A percentile compares a stretch with the other conserved stretches of the same genome.
These are phyloP conservation scores for Kwoniella dendrophila DNA, from an alignment of 768 basidiomycete genomes.

Conservation along the genomic window DNA sequence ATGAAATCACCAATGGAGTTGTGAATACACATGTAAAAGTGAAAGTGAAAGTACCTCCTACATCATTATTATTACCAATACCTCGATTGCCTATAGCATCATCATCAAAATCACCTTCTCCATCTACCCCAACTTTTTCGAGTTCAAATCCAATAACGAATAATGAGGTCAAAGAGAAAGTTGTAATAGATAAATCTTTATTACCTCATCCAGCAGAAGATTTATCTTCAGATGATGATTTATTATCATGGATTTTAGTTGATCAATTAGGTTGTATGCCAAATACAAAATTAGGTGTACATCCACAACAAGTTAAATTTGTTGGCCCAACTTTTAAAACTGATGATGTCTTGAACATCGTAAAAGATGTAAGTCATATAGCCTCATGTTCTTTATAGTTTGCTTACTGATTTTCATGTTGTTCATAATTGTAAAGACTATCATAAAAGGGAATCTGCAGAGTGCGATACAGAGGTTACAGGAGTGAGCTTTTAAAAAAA, in stretches of 20 bases:
- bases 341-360: slow-evolving; percentile 45
- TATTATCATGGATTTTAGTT: slow-evolving; percentile 52
- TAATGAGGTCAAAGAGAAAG: slow-evolving; percentile 9
- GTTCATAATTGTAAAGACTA: slow-evolving; percentile 36
- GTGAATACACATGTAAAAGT: too few species aligned
- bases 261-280: slow-evolving; percentile 52
- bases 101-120: not conserved
- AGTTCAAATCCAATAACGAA: not conserved
- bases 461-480: slow-evolving; percentile 35
- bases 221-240: slow-evolving; percentile 52
- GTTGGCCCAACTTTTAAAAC: slow-evolving; percentile 48
- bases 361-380: slow-evolving; percentile 42
- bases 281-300: slow-evolving; percentile 51
- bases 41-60: too few species aligned
- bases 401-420: not conserved
- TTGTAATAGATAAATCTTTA: slow-evolving; percentile 4
- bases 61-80: too few species aligned
- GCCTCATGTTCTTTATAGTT: not conserved
- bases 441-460: slow-evolving; percentile 32
- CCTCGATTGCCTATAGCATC: too few species aligned
- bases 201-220: slow-evolving; percentile 51
- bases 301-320: slow-evolving; percentile 52
- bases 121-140: not conserved
- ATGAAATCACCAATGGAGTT: too few species aligned
- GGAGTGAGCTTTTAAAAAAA: slow-evolving; percentile 37